Conservation (phyloP, 2,329 filamentous ascomycete species). For the Septoria linicola region DNA sequence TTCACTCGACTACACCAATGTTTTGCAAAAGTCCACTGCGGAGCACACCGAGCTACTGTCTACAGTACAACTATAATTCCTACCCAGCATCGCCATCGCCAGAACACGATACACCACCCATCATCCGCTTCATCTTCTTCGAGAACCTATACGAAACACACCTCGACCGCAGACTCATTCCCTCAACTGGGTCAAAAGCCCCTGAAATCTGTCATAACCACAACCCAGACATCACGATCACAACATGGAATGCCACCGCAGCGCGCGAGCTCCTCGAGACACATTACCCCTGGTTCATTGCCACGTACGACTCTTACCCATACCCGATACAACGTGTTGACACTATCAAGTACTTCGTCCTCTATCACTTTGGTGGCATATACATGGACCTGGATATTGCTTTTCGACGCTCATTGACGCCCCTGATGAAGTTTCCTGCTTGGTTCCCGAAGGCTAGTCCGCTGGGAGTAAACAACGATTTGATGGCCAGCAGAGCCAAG, state of each 20-base stretch:
- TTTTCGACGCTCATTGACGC: constrained; percentile 63
- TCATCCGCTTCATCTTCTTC: constrained; percentile 31
- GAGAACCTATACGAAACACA: constrained; percentile 22
- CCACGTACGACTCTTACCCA: constrained; percentile 69
- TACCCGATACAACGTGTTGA: constrained; percentile 77
- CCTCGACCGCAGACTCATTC: constrained; percentile 18
- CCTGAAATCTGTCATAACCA: constrained; percentile 16
- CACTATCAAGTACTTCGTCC: constrained; percentile 70
- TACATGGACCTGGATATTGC: constrained; percentile 75
- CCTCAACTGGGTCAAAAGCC: constrained; percentile 21
- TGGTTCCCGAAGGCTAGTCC: constrained; percentile 68
- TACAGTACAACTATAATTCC: constrained; percentile 11
- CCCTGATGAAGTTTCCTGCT: constrained; percentile 63
- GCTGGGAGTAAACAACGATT: constrained; percentile 73
- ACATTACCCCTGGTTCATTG: constrained; percentile 33
- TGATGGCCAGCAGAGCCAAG: constrained; percentile 54
- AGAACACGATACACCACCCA: constrained; percentile 17
- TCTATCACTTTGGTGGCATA: constrained; percentile 71
- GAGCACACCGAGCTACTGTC: background rate
- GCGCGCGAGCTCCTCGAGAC: constrained; percentile 21
- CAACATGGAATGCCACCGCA: constrained; percentile 22
- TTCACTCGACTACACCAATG: constrained; percentile 11
- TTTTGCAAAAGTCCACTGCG: background rate
- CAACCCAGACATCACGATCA: constrained; percentile 23
- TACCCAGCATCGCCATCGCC: background rate